phyloP scores from a whole-genome alignment of 441 rosid genomes.

The Populus hybrid region DNA sequence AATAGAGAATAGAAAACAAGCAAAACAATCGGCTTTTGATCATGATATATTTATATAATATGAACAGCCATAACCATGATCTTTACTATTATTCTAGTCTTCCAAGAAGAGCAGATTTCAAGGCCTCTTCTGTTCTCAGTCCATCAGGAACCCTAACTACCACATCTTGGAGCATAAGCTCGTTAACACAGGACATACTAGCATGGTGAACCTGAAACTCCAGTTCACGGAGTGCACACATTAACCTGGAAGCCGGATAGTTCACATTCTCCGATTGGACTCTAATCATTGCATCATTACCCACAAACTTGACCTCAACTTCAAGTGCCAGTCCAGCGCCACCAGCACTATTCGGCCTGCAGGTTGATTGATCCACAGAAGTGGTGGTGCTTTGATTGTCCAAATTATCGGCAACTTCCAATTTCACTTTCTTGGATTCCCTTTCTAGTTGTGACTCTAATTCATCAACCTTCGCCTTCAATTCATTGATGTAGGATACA shows the following conservation, averaged over 20 bases:
- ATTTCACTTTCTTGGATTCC: constrained; percentile 38
- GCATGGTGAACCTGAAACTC: constrained; percentile 53
- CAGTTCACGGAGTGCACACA: constrained; percentile 52
- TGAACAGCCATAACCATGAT: neutral
- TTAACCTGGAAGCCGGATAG: constrained; percentile 48
- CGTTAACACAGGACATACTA: constrained; percentile 49
- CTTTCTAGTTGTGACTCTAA: constrained; percentile 42
- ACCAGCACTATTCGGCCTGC: constrained; percentile 16
- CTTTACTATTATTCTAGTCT: constrained; percentile 25
- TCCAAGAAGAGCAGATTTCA: constrained; percentile 41
- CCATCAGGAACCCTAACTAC: constrained; percentile 49
- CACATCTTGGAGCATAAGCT: constrained; percentile 57
- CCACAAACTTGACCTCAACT: constrained; percentile 50
- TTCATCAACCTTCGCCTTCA: constrained; percentile 39
- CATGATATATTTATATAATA: neutral
- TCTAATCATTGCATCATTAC: constrained; percentile 55
- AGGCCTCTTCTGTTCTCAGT: constrained; percentile 34
- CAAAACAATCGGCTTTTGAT: neutral
- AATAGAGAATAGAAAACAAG: neutral
- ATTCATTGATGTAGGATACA: constrained; percentile 49
- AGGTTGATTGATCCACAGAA: constrained; percentile 34
- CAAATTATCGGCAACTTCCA: constrained; percentile 25
- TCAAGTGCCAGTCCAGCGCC: constrained; percentile 18
- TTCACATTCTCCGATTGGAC: constrained; percentile 51
- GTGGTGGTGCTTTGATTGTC: constrained; percentile 52